Evolutionary conservation across 352 stramenopile species (phyloP).

Genomic region (Phytophthora idaei): DNA sequence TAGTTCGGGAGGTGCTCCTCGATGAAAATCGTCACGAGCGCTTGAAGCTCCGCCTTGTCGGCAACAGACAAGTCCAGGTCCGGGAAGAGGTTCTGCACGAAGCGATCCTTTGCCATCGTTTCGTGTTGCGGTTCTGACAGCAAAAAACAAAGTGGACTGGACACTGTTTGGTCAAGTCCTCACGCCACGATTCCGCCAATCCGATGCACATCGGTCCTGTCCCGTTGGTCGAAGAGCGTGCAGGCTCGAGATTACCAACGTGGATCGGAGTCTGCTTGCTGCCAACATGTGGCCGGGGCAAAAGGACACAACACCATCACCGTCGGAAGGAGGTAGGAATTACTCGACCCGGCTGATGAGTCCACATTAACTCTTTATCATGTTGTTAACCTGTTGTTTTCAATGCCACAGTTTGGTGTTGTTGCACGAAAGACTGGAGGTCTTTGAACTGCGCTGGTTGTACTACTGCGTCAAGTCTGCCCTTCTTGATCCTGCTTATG

Average conservation of each 20-base stretch:
- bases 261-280: conserved; percentile 13
- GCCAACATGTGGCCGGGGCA: conserved; percentile 18
- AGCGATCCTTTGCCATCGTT: conserved; percentile 31
- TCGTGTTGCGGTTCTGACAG: conserved; percentile 7
- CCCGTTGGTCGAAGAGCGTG: conserved; percentile 7
- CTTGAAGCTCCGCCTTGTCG: conserved; percentile 37
- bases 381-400: neutral
- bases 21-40: conserved; percentile 35
- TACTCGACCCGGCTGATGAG: conserved; percentile 18
- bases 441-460: neutral
- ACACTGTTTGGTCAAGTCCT: neutral
- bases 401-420: neutral
- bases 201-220: conserved; percentile 15
- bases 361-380: conserved; percentile 7
- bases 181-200: conserved; percentile 19
- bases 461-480: neutral
- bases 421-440: neutral
- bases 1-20: conserved; percentile 46
- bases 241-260: conserved; percentile 17
- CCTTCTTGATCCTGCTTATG: conserved; percentile 10
- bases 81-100: conserved; percentile 34
- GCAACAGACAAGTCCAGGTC: conserved; percentile 26
- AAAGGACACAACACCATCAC: conserved; percentile 14
- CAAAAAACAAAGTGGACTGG: conserved; percentile 26
- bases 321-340: conserved; percentile 29